phyloP scores from a whole-genome alignment of 2,329 filamentous ascomycete species.

The Bipolaris cookei region DNA sequence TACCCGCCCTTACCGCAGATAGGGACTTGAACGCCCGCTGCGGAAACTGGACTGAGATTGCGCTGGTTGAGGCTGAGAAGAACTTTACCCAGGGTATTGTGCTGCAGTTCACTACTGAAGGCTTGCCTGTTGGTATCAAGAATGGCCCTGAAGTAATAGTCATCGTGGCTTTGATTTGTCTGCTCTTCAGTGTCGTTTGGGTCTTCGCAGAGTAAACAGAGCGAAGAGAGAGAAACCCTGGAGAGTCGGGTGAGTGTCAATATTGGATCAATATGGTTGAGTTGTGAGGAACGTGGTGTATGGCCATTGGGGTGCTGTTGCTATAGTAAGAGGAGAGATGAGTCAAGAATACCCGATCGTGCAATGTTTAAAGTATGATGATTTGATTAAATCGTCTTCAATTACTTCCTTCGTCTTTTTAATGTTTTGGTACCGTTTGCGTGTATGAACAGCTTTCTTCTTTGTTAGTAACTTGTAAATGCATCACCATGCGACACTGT shows the following conservation, averaged over 20 bases:
- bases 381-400: neutral
- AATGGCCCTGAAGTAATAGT: slow-evolving; percentile 32
- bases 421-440: neutral
- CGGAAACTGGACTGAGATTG: slow-evolving; percentile 55
- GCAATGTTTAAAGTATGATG: neutral
- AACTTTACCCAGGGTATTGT: slow-evolving; percentile 57
- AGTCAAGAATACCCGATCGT: slow-evolving; percentile 5
- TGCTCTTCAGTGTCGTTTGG: slow-evolving; percentile 35
- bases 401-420: neutral
- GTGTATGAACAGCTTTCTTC: no score
- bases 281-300: neutral
- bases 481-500: no score
- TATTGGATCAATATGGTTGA: neutral
- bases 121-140: slow-evolving; percentile 38
- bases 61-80: slow-evolving; percentile 52
- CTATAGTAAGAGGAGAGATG: neutral
- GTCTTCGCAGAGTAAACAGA: slow-evolving; percentile 24
- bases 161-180: slow-evolving; percentile 21
- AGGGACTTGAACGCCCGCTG: slow-evolving; percentile 52
- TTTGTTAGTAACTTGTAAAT: no score
- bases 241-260: neutral
- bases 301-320: neutral
- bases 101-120: slow-evolving; percentile 40
- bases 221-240: neutral
- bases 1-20: slow-evolving; percentile 51